Evolutionary conservation across 805 yeast species (phyloP), one percentile per base, ranked within the genome.

Genomic region (Saturnispora sekii): DNA sequence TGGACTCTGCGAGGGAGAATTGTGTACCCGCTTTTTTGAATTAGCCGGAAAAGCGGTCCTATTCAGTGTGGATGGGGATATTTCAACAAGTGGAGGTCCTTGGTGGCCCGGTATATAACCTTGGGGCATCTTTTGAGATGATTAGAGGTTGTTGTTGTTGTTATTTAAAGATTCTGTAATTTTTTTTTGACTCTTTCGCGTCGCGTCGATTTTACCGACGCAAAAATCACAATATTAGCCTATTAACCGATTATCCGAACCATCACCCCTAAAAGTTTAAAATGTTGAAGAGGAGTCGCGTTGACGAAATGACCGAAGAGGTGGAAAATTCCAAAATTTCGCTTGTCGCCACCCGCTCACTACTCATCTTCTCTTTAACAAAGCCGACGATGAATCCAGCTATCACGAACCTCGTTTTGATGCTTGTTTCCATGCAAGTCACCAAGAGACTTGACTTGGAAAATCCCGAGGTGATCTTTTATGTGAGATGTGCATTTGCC

Each of bases 391-490:
- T 90, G 93, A 87, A 86, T 64, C 93, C 97, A 38, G 94, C 95
- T 53, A 69, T 89, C 54, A 67, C 87, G 53, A 89, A 90, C 70
- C 66, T 93, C 56, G 84, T 74, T 57, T 69, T 93, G 75, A 90
- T 89, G 96, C 80, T 89, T 62, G 84, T 78, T 73, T 86, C 87
- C 86, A 90, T 89, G 96, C 96, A 88, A 67, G 84, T 88, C 52
- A 79, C 96, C 52, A 85, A 87, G 66, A 79, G 77, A 62, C 71
- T 93, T 51, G 93, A 90, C 66, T 79, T 89, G 66, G 97, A 90
- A 64, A 77, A 89, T 66, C 90, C 94, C 38, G 66, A 66, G 52
- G 74, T 77, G 47, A 69, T 88, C 43, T 66, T 82, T 62, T 82
- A 78, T 62, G 89, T 86, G 44, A 79, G 98, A 65, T 68, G 70